Evolutionary conservation across 106 monocot genomes (phyloP), one percentile per base, ranked within the genome.

Genomic region (Dioscorea zingiberensis): DNA sequence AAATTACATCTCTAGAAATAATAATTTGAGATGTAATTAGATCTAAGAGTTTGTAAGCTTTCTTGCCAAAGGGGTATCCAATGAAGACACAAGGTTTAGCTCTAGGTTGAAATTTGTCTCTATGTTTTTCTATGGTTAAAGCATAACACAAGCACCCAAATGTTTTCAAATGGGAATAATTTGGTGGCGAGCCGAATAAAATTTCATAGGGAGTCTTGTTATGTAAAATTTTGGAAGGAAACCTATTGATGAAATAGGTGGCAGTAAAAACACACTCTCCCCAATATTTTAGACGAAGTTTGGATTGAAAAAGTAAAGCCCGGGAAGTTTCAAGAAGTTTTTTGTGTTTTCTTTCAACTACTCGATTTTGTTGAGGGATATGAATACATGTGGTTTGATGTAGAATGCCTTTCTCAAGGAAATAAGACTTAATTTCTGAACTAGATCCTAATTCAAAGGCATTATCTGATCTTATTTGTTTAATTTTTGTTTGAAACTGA

Each of bases 101-200:
- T 48, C 22, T 7, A 13, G 47, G 59, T 23, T 12, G 16, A 48
- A 63, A 25, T 51, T 71, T 71, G n/a, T n/a, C 9, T 18, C n/a
- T n/a, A n/a, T n/a, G n/a, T 22, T 51, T 14, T 14, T 1, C 1
- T 27, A 7, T 1, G 27, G 29, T 15, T n/a, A n/a, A n/a, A n/a
- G 59, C 62, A 63, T 32, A 69, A 21, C 54, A 68, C 18, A 69
- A 14, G 21, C 69, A 69, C 5, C 75, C 68, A 62, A 76, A 76
- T 6, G 63, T 23, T 7, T 16, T 49, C 19, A 57, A 25, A 10
- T 70, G 44, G 19, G 25, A 3, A 28, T 27, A 54, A 38, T 11
- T 4, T 13, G 62, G 61, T n/a, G n/a, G n/a, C n/a, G n/a, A n/a
- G n/a, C n/a, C n/a, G n/a, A n/a, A n/a, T n/a, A n/a, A n/a, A n/a